Conservation (phyloP, 192 early-diverging fungal genomes). For the Globomyces pollinis-pini region DNA sequence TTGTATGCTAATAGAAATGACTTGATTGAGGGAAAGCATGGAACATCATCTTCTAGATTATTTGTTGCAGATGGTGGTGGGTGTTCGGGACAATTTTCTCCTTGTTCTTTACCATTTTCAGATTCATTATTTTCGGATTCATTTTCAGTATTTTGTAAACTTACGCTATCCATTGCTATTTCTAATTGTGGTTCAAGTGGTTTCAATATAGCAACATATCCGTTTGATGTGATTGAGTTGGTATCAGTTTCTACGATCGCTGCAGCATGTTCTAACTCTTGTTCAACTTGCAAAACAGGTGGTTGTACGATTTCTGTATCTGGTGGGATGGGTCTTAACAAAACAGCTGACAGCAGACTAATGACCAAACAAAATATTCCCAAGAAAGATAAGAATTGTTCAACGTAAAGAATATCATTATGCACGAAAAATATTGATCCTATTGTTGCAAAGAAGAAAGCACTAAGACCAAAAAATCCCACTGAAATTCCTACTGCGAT, state of each 20-base stretch:
- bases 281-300: background rate
- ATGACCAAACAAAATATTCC: background rate
- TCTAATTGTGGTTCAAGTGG: no score
- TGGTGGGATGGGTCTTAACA: background rate
- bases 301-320: background rate
- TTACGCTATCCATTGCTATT: no score
- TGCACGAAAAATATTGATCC: conserved; percentile 7
- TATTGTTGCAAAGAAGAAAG: background rate
- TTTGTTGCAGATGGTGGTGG: background rate
- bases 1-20: conserved; percentile 1
- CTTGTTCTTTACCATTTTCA: no score
- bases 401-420: background rate
- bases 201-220: no score
- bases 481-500: conserved; percentile 15
- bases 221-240: no score
- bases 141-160: no score
- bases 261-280: background rate
- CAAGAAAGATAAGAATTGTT: background rate
- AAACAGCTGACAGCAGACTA: background rate
- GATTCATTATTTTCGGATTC: no score
- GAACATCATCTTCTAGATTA: conserved; percentile 7
- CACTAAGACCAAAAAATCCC: conserved; percentile 6
- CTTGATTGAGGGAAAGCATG: conserved; percentile 2
- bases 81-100: no score
- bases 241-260: background rate